Evolutionary conservation across 352 stramenopile species (phyloP).

Genomic region (Pythium insidiosum): DNA sequence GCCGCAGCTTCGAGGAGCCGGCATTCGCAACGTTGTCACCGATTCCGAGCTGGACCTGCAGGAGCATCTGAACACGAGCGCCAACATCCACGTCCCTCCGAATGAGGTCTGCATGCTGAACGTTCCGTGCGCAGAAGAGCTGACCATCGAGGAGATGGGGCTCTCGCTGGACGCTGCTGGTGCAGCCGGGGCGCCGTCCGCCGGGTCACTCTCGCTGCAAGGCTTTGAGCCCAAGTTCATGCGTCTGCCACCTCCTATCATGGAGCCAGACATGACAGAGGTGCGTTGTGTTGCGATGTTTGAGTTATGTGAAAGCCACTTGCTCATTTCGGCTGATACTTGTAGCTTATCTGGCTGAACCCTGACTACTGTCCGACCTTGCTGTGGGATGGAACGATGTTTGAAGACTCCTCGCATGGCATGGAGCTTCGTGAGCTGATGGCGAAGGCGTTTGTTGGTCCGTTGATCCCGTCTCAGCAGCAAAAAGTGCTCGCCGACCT

Average conservation of each 20-base stretch:
- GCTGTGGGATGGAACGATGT: conserved; percentile 88
- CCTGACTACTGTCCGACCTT: conserved; percentile 87
- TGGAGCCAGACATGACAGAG: conserved; percentile 83
- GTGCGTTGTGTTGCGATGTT: no score
- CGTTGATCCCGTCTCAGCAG: conserved; percentile 82
- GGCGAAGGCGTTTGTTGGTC: conserved; percentile 85
- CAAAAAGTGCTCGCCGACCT: conserved; percentile 87
- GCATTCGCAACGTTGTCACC: conserved; percentile 73
- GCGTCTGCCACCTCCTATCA: conserved; percentile 71
- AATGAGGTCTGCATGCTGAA: conserved; percentile 68
- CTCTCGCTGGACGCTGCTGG: conserved; percentile 35
- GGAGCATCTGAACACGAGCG: conserved; percentile 76
- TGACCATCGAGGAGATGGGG: conserved; percentile 69
- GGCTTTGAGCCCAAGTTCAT: conserved; percentile 89
- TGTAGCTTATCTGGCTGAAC: conserved; percentile 86
- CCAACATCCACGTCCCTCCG: conserved; percentile 50
- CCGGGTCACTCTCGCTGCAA: conserved; percentile 61
- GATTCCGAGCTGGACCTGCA: conserved; percentile 78
- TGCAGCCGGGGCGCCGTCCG: conserved; percentile 7
- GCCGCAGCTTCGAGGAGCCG: conserved; percentile 65
- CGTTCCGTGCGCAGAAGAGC: conserved; percentile 59
- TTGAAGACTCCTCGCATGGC: conserved; percentile 74
- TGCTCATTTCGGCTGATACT: not conserved
- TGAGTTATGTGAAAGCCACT: no score
- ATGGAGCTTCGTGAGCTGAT: conserved; percentile 87